Evolutionary conservation across 768 basidiomycete species (phyloP).

Genomic region (Mycena belliarum): DNA sequence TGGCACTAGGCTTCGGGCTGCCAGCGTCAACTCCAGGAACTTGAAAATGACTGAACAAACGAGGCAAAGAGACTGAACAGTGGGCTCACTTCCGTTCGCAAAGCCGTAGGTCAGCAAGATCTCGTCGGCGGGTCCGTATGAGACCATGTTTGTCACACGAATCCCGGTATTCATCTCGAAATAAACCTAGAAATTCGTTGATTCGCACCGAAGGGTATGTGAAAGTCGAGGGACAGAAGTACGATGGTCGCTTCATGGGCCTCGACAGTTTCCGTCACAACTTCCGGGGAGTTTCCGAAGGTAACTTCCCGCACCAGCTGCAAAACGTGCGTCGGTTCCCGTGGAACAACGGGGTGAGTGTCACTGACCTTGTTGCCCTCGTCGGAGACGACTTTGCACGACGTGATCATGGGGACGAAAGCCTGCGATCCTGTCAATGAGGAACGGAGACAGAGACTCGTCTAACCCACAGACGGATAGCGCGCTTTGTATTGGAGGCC

Average conservation of each 20-base stretch:
- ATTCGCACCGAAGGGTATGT: not conserved
- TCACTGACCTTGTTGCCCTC: constrained; percentile 14
- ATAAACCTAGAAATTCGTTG: constrained; percentile 2
- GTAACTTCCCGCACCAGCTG: constrained; percentile 14
- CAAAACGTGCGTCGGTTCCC: not conserved
- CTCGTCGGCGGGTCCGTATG: constrained; percentile 12
- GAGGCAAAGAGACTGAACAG: not conserved
- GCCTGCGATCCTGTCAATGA: not conserved
- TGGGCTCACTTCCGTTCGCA: constrained; percentile 9
- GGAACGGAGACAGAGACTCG: not conserved
- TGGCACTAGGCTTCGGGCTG: constrained; percentile 10
- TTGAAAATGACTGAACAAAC: not conserved
- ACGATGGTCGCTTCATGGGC: constrained; percentile 13
- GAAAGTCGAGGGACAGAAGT: not conserved
- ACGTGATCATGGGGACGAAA: constrained; percentile 10
- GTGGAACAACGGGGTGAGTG: not conserved
- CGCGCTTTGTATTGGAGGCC: constrained; percentile 15
- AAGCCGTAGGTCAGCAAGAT: constrained; percentile 15
- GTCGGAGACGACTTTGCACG: constrained; percentile 8
- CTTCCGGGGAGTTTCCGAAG: not conserved
- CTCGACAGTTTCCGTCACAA: constrained; percentile 5
- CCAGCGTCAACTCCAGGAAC: constrained; percentile 10
- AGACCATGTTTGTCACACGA: constrained; percentile 13
- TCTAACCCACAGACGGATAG: constrained; percentile 4
- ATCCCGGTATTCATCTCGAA: constrained; percentile 13